These are phyloP conservation scores for Ophiobolus disseminans DNA, from an alignment of 2,329 filamentous ascomycete genomes.

Conservation along the genomic window DNA sequence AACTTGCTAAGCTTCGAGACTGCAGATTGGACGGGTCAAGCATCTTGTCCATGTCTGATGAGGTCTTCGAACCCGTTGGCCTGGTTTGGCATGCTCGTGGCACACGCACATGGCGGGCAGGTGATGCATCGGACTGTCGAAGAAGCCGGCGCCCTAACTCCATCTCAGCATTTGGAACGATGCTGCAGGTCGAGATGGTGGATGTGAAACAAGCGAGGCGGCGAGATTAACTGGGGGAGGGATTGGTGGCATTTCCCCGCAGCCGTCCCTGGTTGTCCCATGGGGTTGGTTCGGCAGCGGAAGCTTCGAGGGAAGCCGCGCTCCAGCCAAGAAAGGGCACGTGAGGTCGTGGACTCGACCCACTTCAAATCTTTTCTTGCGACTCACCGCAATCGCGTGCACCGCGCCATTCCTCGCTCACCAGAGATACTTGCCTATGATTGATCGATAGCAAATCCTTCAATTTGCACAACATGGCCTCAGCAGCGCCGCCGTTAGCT, in stretches of 20 bases:
- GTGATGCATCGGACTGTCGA: background rate
- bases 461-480: conserved; percentile 28
- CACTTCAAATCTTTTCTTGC: conserved; percentile 2
- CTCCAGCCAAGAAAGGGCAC: background rate
- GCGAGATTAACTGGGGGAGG: background rate
- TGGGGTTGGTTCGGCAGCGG: background rate
- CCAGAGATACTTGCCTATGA: conserved; percentile 25
- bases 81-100: background rate
- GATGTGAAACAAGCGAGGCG: background rate
- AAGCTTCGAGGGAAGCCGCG: background rate
- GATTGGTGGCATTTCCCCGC: background rate
- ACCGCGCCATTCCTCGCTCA: conserved; percentile 2
- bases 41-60: background rate
- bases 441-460: conserved; percentile 23
- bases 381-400: background rate
- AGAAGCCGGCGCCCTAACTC: background rate
- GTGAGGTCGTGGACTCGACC: conserved; percentile 4
- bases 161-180: background rate
- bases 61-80: background rate
- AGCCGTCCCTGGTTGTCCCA: conserved; percentile 1
- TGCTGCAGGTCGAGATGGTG: background rate
- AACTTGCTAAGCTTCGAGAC: background rate
- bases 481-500: conserved; percentile 22
- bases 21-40: background rate
- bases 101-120: conserved; percentile 1